Conservation (phyloP, 148 eudicot species). For the Heliosperma pusillum region DNA sequence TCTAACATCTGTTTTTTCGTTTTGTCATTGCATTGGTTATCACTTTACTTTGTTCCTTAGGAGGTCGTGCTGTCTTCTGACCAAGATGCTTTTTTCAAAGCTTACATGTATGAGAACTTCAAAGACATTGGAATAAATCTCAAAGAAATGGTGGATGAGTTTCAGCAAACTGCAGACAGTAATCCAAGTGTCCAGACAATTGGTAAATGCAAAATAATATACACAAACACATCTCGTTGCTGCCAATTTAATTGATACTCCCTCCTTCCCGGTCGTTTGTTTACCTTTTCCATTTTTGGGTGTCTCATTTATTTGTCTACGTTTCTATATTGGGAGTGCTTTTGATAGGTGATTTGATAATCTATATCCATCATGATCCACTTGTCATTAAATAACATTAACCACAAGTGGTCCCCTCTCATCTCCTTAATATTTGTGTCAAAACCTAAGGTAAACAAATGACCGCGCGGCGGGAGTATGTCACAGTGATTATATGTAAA, state of each 20-base stretch:
- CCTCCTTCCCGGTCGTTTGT: too few species aligned
- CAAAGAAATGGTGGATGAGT: constrained; percentile 92
- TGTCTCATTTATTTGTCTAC: too few species aligned
- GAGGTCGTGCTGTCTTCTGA: constrained; percentile 93
- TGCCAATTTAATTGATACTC: neutral
- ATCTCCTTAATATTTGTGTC: too few species aligned
- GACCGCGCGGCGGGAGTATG: too few species aligned
- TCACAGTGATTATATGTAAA: neutral
- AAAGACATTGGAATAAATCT: constrained; percentile 97
- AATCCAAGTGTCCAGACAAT: constrained; percentile 92
- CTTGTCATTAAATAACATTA: too few species aligned
- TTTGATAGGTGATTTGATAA: too few species aligned
- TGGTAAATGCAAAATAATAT: constrained; percentile 45
- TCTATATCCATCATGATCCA: too few species aligned
- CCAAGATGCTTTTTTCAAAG: constrained; percentile 90
- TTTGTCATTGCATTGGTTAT: neutral
- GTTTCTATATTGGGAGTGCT: too few species aligned
- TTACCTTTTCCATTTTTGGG: too few species aligned
- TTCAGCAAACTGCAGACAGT: constrained; percentile 90
- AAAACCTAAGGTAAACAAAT: too few species aligned
- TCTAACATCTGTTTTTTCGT: neutral
- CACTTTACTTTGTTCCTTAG: constrained; percentile 32
- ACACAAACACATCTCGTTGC: neutral
- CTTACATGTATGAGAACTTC: constrained; percentile 92
- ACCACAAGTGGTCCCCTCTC: too few species aligned